Evolutionary conservation across 495 filamentous ascomycete genomes (phyloP).

Genomic region (Aspergillus bridgeri): DNA sequence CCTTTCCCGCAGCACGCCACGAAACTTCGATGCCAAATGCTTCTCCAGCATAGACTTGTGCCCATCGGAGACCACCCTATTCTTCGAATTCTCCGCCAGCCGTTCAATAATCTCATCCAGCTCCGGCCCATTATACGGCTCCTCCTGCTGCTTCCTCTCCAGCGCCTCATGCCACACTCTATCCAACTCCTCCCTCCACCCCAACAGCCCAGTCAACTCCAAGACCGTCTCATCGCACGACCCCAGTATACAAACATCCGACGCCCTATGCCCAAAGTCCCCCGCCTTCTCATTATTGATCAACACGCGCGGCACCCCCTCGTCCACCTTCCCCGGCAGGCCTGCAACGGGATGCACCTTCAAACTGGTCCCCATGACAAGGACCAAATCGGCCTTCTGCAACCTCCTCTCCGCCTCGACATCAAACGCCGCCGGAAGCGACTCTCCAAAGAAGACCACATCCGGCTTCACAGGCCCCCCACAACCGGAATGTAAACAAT

Average conservation of each 20-base stretch:
- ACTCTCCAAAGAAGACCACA: constrained; percentile 89
- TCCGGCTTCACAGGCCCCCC: constrained; percentile 84
- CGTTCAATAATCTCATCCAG: constrained; percentile 46
- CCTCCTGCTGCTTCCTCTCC: constrained; percentile 14
- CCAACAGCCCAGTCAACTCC: constrained; percentile 67
- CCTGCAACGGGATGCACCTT: constrained; percentile 76
- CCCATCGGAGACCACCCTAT: constrained; percentile 17
- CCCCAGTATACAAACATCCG: constrained; percentile 65
- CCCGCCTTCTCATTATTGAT: constrained; percentile 79
- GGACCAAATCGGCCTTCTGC: constrained; percentile 62
- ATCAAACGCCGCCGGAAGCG: constrained; percentile 64
- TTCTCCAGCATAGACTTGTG: constrained; percentile 29
- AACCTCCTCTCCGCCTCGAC: constrained; percentile 47
- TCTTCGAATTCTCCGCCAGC: constrained; percentile 26
- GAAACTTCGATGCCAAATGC: constrained; percentile 22
- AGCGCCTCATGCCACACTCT: constrained; percentile 50
- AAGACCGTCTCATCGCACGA: constrained; percentile 75
- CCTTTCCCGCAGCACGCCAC: neutral
- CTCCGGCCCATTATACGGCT: constrained; percentile 15
- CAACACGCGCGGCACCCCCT: constrained; percentile 64
- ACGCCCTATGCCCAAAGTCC: constrained; percentile 58
- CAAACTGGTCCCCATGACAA: constrained; percentile 88
- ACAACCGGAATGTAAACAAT: constrained; percentile 57
- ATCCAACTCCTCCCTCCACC: constrained; percentile 80
- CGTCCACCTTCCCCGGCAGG: constrained; percentile 55